Conservation (phyloP, 2,329 filamentous ascomycete genomes). For the Ascochyta pisi region DNA sequence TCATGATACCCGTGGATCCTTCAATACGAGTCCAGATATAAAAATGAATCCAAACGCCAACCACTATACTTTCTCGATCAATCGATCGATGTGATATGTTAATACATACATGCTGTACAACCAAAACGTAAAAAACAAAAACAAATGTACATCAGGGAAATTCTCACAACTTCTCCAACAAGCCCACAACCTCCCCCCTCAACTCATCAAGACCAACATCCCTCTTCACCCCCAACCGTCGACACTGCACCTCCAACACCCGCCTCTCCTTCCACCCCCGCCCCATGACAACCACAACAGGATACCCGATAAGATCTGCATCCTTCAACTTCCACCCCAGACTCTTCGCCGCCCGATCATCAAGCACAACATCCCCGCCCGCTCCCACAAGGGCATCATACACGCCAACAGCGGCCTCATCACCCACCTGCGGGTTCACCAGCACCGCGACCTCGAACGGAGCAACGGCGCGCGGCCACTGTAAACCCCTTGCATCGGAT, state of each 20-base stretch:
- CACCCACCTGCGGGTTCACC: constrained; percentile 53
- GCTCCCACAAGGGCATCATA: constrained; percentile 64
- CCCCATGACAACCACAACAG: constrained; percentile 80
- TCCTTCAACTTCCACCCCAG: constrained; percentile 89
- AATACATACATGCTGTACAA: too few relatives aligned
- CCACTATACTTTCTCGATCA: constrained; percentile 1
- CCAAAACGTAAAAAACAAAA: too few relatives aligned
- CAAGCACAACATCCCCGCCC: constrained; percentile 41
- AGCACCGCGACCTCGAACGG: constrained; percentile 81
- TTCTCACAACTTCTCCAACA: constrained; percentile 31
- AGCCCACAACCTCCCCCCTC: constrained; percentile 47
- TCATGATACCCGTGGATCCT: constrained; percentile 34
- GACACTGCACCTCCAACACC: constrained; percentile 78
- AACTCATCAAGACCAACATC: constrained; percentile 62
- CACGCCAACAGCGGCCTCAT: constrained; percentile 62
- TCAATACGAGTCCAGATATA: constrained; percentile 24
- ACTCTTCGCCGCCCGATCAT: constrained; percentile 58
- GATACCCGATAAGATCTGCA: constrained; percentile 88
- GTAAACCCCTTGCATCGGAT: constrained; percentile 72
- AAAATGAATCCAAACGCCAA: constrained; percentile 31
- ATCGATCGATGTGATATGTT: too few relatives aligned
- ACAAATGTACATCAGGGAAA: too few relatives aligned
- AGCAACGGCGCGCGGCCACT: constrained; percentile 87
- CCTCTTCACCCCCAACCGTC: constrained; percentile 68
- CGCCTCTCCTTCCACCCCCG: constrained; percentile 40